These are phyloP conservation scores for Phytophthora niederhauseri DNA, from an alignment of 352 stramenopile species.

Conservation along the genomic window DNA sequence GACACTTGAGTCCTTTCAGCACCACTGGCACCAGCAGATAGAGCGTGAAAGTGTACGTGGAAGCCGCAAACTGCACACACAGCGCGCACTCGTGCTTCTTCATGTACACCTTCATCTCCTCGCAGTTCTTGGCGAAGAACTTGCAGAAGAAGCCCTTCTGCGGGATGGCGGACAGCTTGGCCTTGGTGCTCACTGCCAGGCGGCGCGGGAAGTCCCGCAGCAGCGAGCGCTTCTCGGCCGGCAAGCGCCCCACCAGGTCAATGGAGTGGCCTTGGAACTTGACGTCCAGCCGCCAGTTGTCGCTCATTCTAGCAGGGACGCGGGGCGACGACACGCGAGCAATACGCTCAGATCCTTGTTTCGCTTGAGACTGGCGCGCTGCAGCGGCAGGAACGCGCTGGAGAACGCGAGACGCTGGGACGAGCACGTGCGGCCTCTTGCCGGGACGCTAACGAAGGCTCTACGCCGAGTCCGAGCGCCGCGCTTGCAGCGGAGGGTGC, in stretches of 20 bases:
- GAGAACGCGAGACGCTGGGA: constrained; percentile 4
- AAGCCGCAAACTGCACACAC: constrained; percentile 82
- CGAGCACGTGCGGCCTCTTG: constrained; percentile 7
- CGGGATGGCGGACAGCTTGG: constrained; percentile 81
- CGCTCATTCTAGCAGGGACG: constrained; percentile 35
- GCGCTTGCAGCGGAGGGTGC: constrained; percentile 7
- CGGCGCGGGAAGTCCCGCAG: constrained; percentile 81
- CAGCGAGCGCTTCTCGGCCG: constrained; percentile 80
- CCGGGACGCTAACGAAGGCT: not conserved
- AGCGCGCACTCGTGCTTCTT: constrained; percentile 85
- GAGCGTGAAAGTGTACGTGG: constrained; percentile 87
- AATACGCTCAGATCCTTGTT: not conserved
- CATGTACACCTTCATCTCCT: constrained; percentile 91
- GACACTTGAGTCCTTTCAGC: constrained; percentile 73
- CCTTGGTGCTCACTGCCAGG: constrained; percentile 75
- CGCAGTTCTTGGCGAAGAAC: constrained; percentile 85
- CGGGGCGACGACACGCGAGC: not conserved
- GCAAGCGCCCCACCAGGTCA: constrained; percentile 71
- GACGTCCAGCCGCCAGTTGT: constrained; percentile 87
- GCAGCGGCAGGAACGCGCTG: not conserved
- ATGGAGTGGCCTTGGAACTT: constrained; percentile 85
- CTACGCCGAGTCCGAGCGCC: constrained; percentile 7
- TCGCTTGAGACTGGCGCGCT: not conserved
- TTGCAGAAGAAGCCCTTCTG: constrained; percentile 91
- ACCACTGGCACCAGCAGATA: constrained; percentile 76